phyloP scores from a whole-genome alignment of 2,329 filamentous ascomycete species.

The Talaromyces sp. region DNA sequence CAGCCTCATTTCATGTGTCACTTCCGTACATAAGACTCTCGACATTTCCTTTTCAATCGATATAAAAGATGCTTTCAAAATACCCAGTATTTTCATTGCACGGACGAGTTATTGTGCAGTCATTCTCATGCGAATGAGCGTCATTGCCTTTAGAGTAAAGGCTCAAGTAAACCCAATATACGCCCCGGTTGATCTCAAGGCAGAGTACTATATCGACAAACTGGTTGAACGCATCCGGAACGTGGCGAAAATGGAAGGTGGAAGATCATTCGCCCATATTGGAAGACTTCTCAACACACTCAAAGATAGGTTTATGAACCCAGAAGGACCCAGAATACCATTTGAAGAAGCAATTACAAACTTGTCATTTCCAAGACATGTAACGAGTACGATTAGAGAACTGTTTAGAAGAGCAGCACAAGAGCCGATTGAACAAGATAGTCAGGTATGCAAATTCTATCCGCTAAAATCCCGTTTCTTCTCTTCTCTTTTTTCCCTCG shows the following conservation, averaged over 20 bases:
- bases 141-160: not conserved
- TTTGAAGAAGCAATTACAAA: not conserved
- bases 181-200: not conserved
- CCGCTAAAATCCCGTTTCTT: not conserved
- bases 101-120: not conserved
- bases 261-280: not conserved
- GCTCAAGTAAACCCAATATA: not conserved
- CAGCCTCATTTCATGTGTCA: not conserved
- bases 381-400: not conserved
- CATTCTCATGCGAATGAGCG: not conserved
- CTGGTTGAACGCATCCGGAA: not conserved
- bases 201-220: not conserved
- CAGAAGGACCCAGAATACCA: not conserved
- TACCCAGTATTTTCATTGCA: not conserved
- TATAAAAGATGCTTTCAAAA: not conserved
- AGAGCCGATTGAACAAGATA: not conserved
- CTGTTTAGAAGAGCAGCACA: not conserved
- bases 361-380: not conserved
- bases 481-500: not conserved
- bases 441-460: not conserved
- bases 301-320: not conserved
- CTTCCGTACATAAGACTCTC: not conserved
- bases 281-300: not conserved
- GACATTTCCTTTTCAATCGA: not conserved
- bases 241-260: not conserved